phyloP scores from a whole-genome alignment of 306 rosid species.

The Quercus parvula region DNA sequence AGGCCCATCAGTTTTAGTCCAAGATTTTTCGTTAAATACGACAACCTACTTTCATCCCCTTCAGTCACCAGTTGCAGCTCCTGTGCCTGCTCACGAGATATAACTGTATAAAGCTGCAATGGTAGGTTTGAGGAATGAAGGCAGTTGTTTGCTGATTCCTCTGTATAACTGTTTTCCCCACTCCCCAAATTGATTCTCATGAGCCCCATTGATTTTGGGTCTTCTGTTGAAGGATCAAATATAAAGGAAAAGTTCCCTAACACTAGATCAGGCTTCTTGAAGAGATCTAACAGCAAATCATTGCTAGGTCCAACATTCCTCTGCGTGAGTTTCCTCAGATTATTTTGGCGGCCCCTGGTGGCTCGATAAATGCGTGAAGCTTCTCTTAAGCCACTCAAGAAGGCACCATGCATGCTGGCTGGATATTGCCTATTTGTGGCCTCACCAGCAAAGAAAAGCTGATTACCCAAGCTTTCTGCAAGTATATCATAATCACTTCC shows the following conservation, averaged over 20 bases:
- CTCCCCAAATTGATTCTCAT: constrained; percentile 53
- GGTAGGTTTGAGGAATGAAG: constrained; percentile 37
- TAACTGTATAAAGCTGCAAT: constrained; percentile 53
- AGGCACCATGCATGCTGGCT: constrained; percentile 97
- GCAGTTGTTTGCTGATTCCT: constrained; percentile 27
- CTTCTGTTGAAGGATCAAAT: constrained; percentile 57
- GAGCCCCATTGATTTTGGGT: constrained; percentile 55
- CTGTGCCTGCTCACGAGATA: constrained; percentile 68
- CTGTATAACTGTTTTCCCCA: constrained; percentile 29
- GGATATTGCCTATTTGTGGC: constrained; percentile 93
- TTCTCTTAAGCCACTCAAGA: constrained; percentile 90
- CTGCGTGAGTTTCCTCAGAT: constrained; percentile 33
- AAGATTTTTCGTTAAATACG: constrained; percentile 46
- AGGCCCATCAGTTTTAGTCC: constrained; percentile 79
- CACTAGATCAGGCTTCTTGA: constrained; percentile 65
- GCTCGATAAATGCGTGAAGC: constrained; percentile 67
- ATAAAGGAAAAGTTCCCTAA: constrained; percentile 58
- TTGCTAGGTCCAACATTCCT: constrained; percentile 48
- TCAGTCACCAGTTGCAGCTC: constrained; percentile 42
- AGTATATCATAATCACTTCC: constrained; percentile 86
- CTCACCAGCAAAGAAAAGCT: constrained; percentile 92
- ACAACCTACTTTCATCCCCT: constrained; percentile 56
- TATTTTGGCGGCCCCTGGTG: constrained; percentile 32
- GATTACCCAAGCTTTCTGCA: constrained; percentile 75
- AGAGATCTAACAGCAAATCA: constrained; percentile 52